Base-by-base conservation (phyloP, 306 rosid genomes). In the Cyamopsis tetragonoloba region DNA sequence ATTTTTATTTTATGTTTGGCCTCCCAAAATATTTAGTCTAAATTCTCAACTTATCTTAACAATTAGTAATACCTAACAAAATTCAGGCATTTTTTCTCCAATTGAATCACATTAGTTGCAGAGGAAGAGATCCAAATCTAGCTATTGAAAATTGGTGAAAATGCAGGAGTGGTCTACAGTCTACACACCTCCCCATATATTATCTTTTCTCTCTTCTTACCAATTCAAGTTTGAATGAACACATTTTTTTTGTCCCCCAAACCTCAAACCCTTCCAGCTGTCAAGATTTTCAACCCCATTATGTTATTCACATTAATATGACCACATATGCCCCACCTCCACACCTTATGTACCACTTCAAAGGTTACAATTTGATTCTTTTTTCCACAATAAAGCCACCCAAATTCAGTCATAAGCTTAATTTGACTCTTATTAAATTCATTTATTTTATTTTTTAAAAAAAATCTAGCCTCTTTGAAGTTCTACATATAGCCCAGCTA, bases 401-500 rank as follows among this genome's bases (percentile, higher is more conserved):
- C 71, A 82, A 79, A 50, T 64, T 35, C 22, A 69, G 77, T 77
- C 90, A 56, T 69, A 42, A 42, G 17, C 62, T 86, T 79, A 46
- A 70, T 82, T 83, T 84, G 87, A 81, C 78, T 68, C 28, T n/a
- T n/a, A 5, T 51, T 60, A 38, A 59, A 70, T 41, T 61, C 12
- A 11, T 7, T 14, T 50, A 59, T 62, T 41, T 61, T 11, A 11
- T 7, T 14, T 50, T 43, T 66, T 10, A 23, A 41, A 72, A 46
- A 3, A 13, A 72, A 68, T 31, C 28, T 66, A 23, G 37, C 68
- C 64, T 49, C 26, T 42, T 73, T 27, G 62, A 61, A 81, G 64
- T 50, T 81, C 96, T 93, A 84, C 85, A 81, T 78, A 93, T 79
- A 88, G 43, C 86, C 90, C 93, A 86, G 87, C 97, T 88, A 87